phyloP scores from a whole-genome alignment of 306 rosid genomes.

The Trifolium repens region DNA sequence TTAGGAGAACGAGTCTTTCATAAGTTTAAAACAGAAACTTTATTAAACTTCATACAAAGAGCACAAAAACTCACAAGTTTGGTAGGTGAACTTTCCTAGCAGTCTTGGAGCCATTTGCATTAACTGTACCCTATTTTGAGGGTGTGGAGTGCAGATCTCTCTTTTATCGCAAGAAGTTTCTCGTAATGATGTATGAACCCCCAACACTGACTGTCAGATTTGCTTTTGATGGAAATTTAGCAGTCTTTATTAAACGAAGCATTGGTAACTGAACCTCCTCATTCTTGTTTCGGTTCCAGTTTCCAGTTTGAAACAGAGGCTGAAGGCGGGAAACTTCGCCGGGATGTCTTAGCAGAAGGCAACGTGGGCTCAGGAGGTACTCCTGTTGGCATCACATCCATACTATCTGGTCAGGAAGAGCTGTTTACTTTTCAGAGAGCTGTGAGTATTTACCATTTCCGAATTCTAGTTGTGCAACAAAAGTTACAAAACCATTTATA shows the following conservation, averaged over 20 bases:
- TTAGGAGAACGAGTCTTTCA: not conserved
- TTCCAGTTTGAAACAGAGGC: conserved; percentile 95
- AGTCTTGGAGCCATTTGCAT: not conserved
- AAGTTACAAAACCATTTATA: conserved; percentile 21
- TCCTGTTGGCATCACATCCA: conserved; percentile 68
- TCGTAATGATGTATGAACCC: conserved; percentile 28
- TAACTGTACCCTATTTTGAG: not conserved
- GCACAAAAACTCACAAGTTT: not conserved
- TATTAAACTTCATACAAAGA: not conserved
- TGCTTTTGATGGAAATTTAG: conserved; percentile 23
- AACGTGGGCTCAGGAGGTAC: conserved; percentile 73
- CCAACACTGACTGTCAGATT: conserved; percentile 27
- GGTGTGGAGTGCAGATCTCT: not conserved
- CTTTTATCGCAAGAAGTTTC: not conserved
- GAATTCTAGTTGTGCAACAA: conserved; percentile 34
- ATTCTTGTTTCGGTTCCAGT: conserved; percentile 58
- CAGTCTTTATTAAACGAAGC: conserved; percentile 11
- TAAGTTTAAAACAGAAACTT: not conserved
- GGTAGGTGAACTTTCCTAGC: conserved; percentile 3
- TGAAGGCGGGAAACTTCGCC: conserved; percentile 82
- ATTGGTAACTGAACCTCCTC: conserved; percentile 37
- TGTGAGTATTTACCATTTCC: conserved; percentile 59
- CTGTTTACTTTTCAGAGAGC: conserved; percentile 93
- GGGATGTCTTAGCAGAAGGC: conserved; percentile 85
- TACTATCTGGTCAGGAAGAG: conserved; percentile 94